phyloP scores from a whole-genome alignment of 208 protist genomes.

The Trypanosoma grayi region DNA sequence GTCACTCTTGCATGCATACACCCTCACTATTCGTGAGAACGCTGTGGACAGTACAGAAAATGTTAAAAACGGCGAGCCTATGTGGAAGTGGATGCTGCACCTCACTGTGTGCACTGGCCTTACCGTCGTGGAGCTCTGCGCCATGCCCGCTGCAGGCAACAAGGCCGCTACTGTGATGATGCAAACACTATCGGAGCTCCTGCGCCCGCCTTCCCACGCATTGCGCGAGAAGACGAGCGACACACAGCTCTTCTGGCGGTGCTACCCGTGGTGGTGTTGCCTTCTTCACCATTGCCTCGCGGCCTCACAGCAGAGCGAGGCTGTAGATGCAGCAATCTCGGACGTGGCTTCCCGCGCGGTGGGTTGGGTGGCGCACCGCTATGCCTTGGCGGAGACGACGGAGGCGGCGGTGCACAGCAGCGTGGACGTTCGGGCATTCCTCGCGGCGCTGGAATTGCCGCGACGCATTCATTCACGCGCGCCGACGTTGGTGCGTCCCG shows the following conservation, averaged over 20 bases:
- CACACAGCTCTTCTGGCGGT: slow-evolving; percentile 2
- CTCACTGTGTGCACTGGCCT: slow-evolving; percentile 1
- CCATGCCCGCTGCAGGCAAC: neutral
- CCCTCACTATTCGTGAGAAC: neutral
- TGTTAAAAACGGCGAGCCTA: neutral
- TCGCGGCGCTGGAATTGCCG: neutral
- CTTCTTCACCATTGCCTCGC: slow-evolving; percentile 9
- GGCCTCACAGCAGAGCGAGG: neutral
- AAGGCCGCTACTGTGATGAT: neutral
- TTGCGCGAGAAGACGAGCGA: neutral
- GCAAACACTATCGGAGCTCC: neutral
- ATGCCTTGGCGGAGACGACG: neutral
- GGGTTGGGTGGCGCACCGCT: slow-evolving; percentile 8
- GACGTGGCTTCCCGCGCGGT: slow-evolving; percentile 1
- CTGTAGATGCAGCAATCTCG: neutral
- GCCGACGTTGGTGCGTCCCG: neutral
- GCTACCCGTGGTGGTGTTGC: slow-evolving; percentile 15
- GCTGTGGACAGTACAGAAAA: neutral
- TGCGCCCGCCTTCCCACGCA: neutral
- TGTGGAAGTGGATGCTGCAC: neutral
- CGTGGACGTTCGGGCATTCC: neutral
- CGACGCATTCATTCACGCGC: neutral
- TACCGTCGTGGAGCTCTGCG: slow-evolving; percentile 5
- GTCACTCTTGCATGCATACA: slow-evolving; percentile 4
- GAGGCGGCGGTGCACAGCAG: neutral